Percentiles rank a stretch among this genome's conserved stretches.
These are phyloP conservation scores for Tylopilus balloui DNA, from an alignment of 768 basidiomycete genomes.

Conservation along the genomic window DNA sequence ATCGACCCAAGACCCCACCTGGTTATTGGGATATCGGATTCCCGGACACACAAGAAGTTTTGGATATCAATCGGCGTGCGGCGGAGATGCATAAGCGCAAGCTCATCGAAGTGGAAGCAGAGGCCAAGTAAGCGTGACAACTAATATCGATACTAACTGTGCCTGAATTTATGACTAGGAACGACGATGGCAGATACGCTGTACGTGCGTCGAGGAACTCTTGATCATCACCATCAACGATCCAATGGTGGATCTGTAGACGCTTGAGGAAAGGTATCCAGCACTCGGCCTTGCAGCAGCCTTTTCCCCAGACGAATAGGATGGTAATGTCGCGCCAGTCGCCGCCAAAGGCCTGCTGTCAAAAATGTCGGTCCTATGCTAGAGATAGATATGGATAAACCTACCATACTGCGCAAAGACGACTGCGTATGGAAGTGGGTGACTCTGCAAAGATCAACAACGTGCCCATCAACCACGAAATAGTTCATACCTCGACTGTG, in stretches of 20 bases:
- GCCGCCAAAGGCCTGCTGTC: constrained; percentile 46
- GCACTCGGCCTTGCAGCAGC: constrained; percentile 44
- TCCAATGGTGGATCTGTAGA: constrained; percentile 2
- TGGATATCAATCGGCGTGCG: constrained; percentile 70
- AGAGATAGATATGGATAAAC: constrained; percentile 6
- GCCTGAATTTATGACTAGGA: constrained; percentile 14
- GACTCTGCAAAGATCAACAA: constrained; percentile 38
- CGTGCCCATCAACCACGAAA: background rate
- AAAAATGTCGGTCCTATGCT: background rate
- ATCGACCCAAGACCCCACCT: constrained; percentile 69
- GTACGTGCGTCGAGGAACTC: constrained; percentile 14
- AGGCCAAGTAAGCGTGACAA: constrained; percentile 46
- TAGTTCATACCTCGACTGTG: constrained; percentile 18
- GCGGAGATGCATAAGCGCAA: constrained; percentile 69
- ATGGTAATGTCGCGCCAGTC: constrained; percentile 53
- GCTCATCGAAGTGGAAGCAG: constrained; percentile 50
- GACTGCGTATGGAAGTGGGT: constrained; percentile 45
- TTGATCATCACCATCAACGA: constrained; percentile 16
- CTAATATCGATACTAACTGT: background rate
- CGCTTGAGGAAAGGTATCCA: constrained; percentile 44
- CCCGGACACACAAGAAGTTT: constrained; percentile 78
- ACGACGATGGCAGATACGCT: constrained; percentile 25
- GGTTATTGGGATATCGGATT: constrained; percentile 91
- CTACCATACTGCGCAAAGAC: constrained; percentile 59
- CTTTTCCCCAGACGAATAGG: constrained; percentile 50